Evolutionary conservation across 169 alveolate genomes (phyloP).

Genomic region (Eimeria maxima): DNA sequence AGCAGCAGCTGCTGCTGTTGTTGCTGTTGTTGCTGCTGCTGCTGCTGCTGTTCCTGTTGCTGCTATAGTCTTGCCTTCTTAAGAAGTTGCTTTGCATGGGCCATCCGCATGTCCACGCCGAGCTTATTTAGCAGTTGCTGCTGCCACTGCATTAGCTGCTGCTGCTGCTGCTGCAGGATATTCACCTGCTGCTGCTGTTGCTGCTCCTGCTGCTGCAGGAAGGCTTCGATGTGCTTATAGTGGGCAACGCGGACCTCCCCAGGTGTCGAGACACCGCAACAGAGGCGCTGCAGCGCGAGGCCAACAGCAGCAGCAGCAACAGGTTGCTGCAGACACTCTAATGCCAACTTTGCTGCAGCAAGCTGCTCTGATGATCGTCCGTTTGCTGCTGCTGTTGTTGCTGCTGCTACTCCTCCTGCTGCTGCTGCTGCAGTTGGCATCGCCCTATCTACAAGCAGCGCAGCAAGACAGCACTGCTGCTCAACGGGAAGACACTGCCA

Average conservation of each 20-base stretch:
- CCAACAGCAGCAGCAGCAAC: slow-evolving; percentile 78
- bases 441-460: slow-evolving; percentile 43
- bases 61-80: neutral
- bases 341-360: slow-evolving; percentile 74
- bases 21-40: neutral
- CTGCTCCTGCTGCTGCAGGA: slow-evolving; percentile 47
- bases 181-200: neutral
- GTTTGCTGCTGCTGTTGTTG: neutral
- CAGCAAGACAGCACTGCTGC: slow-evolving; percentile 29
- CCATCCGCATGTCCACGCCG: neutral
- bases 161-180: too few relatives aligned
- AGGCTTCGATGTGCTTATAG: neutral
- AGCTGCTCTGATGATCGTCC: neutral
- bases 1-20: neutral
- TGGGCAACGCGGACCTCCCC: neutral
- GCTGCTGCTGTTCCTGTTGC: slow-evolving; percentile 7
- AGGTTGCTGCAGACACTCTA: slow-evolving; percentile 46
- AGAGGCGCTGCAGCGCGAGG: slow-evolving; percentile 37
- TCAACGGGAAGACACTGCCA: neutral
- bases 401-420: too few relatives aligned
- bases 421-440: slow-evolving; percentile 3
- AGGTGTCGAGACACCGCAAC: slow-evolving; percentile 18
- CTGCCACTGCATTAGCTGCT: too few relatives aligned
- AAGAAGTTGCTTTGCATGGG: neutral
- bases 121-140: neutral